Evolutionary conservation across 2,329 filamentous ascomycete species (phyloP).

Genomic region (Trichoderma hamatum): DNA sequence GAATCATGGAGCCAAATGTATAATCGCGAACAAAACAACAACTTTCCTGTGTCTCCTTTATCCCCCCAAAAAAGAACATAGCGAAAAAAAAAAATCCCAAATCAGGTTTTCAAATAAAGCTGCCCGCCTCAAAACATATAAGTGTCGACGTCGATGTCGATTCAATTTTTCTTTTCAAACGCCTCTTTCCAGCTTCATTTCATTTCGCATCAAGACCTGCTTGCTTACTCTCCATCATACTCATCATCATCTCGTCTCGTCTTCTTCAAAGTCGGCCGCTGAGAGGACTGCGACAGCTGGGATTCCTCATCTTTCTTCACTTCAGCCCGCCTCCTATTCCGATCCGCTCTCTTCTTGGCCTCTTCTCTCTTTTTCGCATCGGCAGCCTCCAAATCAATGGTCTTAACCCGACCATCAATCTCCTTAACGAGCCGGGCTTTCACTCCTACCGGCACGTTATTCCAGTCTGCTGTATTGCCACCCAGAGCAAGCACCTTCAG

Average conservation of each 20-base stretch:
- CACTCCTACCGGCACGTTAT: slow-evolving; percentile 26
- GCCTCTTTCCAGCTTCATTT: not conserved
- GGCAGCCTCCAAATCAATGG: slow-evolving; percentile 27
- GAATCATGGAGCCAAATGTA: not conserved
- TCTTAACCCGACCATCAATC: slow-evolving; percentile 30
- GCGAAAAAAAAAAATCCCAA: not conserved
- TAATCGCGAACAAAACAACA: not conserved
- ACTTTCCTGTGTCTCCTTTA: not conserved
- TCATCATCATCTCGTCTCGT: not conserved
- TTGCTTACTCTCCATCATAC: not conserved
- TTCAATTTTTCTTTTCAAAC: not conserved
- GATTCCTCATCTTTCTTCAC: slow-evolving; percentile 4
- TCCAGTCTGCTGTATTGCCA: slow-evolving; percentile 32
- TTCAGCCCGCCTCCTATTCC: slow-evolving; percentile 22
- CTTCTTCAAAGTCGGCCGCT: not conserved
- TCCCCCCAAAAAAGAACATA: not conserved
- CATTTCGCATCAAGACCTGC: not conserved
- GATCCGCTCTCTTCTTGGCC: slow-evolving; percentile 31
- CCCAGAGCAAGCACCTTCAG: slow-evolving; percentile 35
- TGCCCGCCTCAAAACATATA: not conserved
- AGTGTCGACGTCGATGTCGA: not conserved
- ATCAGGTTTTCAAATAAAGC: not conserved
- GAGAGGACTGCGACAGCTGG: not conserved
- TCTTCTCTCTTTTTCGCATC: slow-evolving; percentile 32
- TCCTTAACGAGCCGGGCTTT: slow-evolving; percentile 32